Conservation (phyloP, 805 yeast genomes). For the Jamesozyma jinghongensis region DNA sequence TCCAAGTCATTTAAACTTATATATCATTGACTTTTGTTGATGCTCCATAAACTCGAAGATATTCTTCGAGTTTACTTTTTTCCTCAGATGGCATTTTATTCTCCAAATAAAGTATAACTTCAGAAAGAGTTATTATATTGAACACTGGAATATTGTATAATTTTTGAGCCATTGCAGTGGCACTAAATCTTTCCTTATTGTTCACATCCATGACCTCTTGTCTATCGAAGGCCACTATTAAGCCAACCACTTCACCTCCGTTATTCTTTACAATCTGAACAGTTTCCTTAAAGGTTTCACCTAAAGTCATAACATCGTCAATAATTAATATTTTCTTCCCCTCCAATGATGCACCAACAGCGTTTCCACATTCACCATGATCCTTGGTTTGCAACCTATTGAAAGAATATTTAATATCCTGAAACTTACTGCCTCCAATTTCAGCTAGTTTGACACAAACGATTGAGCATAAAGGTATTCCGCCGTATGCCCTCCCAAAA, state of each 20-base stretch:
- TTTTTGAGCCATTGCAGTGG: constrained; percentile 70
- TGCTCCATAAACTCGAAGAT: constrained; percentile 38
- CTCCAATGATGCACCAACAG: constrained; percentile 74
- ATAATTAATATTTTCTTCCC: constrained; percentile 73
- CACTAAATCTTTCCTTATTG: constrained; percentile 41
- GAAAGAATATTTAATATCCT: constrained; percentile 75
- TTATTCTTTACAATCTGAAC: constrained; percentile 63
- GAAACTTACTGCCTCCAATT: constrained; percentile 71
- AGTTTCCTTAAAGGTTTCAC: constrained; percentile 95
- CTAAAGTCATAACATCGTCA: constrained; percentile 98
- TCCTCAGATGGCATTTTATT: constrained; percentile 50
- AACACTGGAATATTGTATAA: constrained; percentile 74
- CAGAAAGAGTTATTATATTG: constrained; percentile 66
- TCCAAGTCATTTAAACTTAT: too few relatives aligned
- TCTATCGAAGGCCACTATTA: constrained; percentile 88
- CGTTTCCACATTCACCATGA: constrained; percentile 96
- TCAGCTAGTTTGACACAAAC: constrained; percentile 90
- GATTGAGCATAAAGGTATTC: constrained; percentile 89
- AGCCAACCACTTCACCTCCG: constrained; percentile 69
- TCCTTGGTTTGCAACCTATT: constrained; percentile 95
- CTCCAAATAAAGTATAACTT: constrained; percentile 57
- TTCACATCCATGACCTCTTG: constrained; percentile 76
- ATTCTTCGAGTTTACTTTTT: constrained; percentile 47
- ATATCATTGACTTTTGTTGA: too few relatives aligned
- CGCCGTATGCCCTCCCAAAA: constrained; percentile 98